These are phyloP conservation scores for Persicaria maculosa DNA, from an alignment of 148 eudicot genomes.

Conservation along the genomic window DNA sequence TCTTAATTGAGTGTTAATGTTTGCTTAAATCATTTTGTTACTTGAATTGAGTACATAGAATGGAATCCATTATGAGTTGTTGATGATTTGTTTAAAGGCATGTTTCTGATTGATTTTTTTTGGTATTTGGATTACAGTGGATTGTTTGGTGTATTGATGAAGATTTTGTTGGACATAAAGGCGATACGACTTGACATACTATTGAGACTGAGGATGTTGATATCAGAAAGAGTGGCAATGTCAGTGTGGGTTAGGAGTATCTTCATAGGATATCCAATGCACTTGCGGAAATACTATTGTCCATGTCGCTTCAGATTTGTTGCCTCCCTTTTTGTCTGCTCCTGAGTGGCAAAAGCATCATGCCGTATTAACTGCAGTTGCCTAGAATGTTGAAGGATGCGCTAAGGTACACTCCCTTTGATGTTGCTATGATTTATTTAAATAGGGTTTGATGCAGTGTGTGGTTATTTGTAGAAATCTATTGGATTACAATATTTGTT, in stretches of 20 bases:
- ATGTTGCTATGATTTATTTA: neutral
- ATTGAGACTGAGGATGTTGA: slow-evolving; percentile 34
- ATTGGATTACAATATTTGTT: neutral
- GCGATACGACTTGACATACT: slow-evolving; percentile 31
- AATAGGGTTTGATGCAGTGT: neutral
- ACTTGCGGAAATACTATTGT: slow-evolving; percentile 75
- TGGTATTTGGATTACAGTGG: slow-evolving; percentile 5
- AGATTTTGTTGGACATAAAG: slow-evolving; percentile 35
- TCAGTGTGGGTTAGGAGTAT: slow-evolving; percentile 76
- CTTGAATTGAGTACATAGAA: no score
- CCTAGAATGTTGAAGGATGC: slow-evolving; percentile 94
- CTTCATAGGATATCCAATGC: slow-evolving; percentile 68
- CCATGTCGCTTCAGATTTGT: slow-evolving; percentile 71
- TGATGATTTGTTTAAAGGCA: no score
- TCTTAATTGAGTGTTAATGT: no score
- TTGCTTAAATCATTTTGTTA: no score
- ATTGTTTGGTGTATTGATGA: slow-evolving; percentile 39
- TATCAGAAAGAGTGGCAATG: slow-evolving; percentile 27
- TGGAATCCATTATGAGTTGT: no score
- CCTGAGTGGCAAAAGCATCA: slow-evolving; percentile 85
- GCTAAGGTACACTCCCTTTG: slow-evolving; percentile 43
- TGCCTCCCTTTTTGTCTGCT: slow-evolving; percentile 63
- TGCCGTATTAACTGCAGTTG: slow-evolving; percentile 80
- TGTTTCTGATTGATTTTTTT: no score
- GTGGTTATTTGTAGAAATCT: neutral